Percentiles rank a stretch among this genome's conserved stretches.
These are phyloP conservation scores for Gnomoniopsis smithogilvyi DNA, from an alignment of 2,329 filamentous ascomycete genomes.

Conservation along the genomic window DNA sequence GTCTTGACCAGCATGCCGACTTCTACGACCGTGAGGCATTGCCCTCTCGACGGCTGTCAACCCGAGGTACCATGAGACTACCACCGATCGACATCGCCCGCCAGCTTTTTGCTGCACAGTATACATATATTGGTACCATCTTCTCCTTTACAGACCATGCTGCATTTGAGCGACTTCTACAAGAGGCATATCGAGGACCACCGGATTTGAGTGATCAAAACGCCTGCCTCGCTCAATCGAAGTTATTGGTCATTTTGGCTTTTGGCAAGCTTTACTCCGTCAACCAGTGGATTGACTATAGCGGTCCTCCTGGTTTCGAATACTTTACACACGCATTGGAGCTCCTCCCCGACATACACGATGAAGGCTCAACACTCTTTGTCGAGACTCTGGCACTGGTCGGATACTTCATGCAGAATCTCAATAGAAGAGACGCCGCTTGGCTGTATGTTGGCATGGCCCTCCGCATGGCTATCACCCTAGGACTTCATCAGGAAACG, in stretches of 20 bases:
- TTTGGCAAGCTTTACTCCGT: conserved; percentile 56
- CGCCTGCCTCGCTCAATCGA: conserved; percentile 47
- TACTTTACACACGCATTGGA: conserved; percentile 51
- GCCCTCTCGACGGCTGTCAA: conserved; percentile 27
- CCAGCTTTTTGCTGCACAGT: conserved; percentile 48
- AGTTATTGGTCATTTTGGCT: conserved; percentile 49
- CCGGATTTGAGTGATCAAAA: conserved; percentile 41
- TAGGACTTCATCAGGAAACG: conserved; percentile 52
- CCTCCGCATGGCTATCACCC: conserved; percentile 53
- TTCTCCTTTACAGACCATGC: conserved; percentile 49
- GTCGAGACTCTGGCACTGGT: conserved; percentile 53
- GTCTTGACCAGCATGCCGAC: conserved; percentile 28
- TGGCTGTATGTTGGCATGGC: conserved; percentile 53
- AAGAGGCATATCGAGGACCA: conserved; percentile 39
- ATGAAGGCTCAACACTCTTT: conserved; percentile 50
- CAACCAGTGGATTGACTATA: conserved; percentile 51
- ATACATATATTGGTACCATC: conserved; percentile 55
- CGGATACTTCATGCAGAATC: conserved; percentile 55
- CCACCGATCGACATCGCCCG: conserved; percentile 49
- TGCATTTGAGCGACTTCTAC: conserved; percentile 43
- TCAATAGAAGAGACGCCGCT: conserved; percentile 52
- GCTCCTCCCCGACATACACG: conserved; percentile 52
- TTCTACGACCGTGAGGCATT: conserved; percentile 33
- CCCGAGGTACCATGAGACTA: conserved; percentile 32
- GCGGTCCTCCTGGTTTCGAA: conserved; percentile 52